Percentiles rank a stretch among this genome's conserved stretches.
These are phyloP conservation scores for Crithidia expoeki DNA, from an alignment of 208 protist species.

Conservation along the genomic window DNA sequence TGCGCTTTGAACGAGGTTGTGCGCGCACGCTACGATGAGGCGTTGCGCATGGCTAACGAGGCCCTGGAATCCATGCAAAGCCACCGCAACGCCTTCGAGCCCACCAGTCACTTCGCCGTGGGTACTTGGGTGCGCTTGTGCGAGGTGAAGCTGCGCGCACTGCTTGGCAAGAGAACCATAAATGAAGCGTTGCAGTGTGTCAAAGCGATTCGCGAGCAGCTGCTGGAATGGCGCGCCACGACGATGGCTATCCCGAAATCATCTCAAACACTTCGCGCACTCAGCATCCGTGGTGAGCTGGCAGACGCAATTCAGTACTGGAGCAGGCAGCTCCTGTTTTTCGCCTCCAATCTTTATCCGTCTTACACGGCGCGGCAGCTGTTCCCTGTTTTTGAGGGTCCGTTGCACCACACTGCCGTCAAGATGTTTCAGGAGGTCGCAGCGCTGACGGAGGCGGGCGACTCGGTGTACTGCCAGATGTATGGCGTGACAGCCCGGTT, in stretches of 20 bases:
- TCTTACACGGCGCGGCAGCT: not conserved
- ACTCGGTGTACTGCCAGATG: slow-evolving; percentile 10
- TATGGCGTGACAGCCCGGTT: slow-evolving; percentile 14
- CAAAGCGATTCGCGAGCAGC: slow-evolving; percentile 10
- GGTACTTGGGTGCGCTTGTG: slow-evolving; percentile 21
- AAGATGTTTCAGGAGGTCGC: slow-evolving; percentile 21
- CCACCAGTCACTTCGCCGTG: not conserved
- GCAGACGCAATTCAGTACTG: slow-evolving; percentile 15
- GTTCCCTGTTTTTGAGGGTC: not conserved
- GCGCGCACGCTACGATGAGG: slow-evolving; percentile 14
- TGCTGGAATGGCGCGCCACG: slow-evolving; percentile 13
- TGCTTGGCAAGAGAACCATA: slow-evolving; percentile 2
- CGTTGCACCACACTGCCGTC: not conserved
- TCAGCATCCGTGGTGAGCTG: slow-evolving; percentile 18
- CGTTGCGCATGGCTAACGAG: slow-evolving; percentile 20
- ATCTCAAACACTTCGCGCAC: not conserved
- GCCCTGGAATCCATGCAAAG: slow-evolving; percentile 15
- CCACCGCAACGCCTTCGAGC: slow-evolving; percentile 15
- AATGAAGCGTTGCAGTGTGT: slow-evolving; percentile 22
- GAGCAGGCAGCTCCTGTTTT: slow-evolving; percentile 1
- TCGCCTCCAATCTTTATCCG: not conserved
- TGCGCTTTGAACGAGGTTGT: slow-evolving; percentile 13
- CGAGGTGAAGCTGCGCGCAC: slow-evolving; percentile 6
- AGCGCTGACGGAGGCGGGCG: slow-evolving; percentile 8
- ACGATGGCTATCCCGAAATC: not conserved